phyloP scores from a whole-genome alignment of 225 moss, liverwort and hornwort species.

The Physcomitrium patens region DNA sequence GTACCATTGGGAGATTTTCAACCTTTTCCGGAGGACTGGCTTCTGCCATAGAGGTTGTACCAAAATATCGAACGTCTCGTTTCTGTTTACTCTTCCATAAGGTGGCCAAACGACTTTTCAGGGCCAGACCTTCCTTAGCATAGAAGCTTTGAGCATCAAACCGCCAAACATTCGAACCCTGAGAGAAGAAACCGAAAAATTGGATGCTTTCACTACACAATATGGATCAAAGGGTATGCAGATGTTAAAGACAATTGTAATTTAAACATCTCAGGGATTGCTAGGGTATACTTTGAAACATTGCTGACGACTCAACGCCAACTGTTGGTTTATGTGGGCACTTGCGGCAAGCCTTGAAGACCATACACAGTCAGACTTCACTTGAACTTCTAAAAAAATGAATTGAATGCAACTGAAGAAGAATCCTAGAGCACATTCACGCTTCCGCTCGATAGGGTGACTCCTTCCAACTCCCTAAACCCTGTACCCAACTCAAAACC shows the following conservation, averaged over 20 bases:
- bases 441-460: neutral
- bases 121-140: constrained; percentile 32
- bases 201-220: neutral
- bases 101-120: constrained; percentile 24
- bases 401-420: neutral
- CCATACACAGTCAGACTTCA: neutral
- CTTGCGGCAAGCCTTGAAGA: constrained; percentile 18
- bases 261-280: neutral
- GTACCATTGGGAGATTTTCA: constrained; percentile 25
- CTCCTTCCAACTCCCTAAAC: constrained; percentile 11
- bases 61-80: constrained; percentile 28
- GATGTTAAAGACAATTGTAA: neutral
- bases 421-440: neutral
- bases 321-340: neutral
- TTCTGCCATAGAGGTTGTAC: constrained; percentile 36
- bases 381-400: neutral
- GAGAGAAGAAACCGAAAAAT: neutral
- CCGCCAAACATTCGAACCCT: constrained; percentile 22
- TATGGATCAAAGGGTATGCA: neutral
- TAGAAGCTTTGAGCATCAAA: neutral
- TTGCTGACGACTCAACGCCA: constrained; percentile 14
- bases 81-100: constrained; percentile 43
- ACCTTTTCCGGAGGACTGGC: constrained; percentile 13
- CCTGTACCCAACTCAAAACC: neutral
- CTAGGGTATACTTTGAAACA: constrained; percentile 13